Base-by-base conservation (phyloP, 495 filamentous ascomycete genomes). In the Daldinia vernicosa region DNA sequence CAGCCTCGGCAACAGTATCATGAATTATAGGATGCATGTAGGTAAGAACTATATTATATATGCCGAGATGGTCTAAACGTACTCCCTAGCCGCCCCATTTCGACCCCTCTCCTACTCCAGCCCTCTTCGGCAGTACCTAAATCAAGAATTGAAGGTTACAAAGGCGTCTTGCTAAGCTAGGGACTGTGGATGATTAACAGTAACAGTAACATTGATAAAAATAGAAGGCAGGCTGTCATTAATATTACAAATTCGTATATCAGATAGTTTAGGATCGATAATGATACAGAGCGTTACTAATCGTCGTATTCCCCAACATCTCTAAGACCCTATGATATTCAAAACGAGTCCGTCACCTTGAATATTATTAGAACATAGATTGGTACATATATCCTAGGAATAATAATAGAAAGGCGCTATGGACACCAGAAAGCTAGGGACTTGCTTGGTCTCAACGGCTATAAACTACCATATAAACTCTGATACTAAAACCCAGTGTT, bases 61-160 rank as follows among this genome's bases (percentile, higher is more conserved):
- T 47, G 43, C 43, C 43, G 43, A 47, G 43, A 47, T 47, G 19
- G 17, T 47, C 19, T 47, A 47, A 47, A 47, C 43, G 8, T 47
- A 47, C 43, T 47, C 43, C 43, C 43, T 11, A 47, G 43, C 3
- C 17, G 19, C 43, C 19, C 43, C 43, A 24, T 47, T 47, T 47
- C 4, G 17, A 47, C 43, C 43, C 43, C 43, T 47, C 43, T 47
- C 43, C 43, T 47, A 47, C 43, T 47, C 43, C 43, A 47, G 43
- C 43, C 19, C 43, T 24, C 43, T 22, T 47, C 43, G 43, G 43
- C 43, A 47, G 43, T 47, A 45, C 6, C n/a, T 45, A 11, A 9
- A 45, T 45, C 22, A 24, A 47, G 9, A 3, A 47, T 24, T 24
- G 43, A 22, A 12, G 43, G 11, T 47, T 47, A 47, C 43, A 47